A percentile compares a stretch with the other conserved stretches of the same genome.
Conservation (phyloP, 2,329 filamentous ascomycete species). For the Fusarium subtropicale region DNA sequence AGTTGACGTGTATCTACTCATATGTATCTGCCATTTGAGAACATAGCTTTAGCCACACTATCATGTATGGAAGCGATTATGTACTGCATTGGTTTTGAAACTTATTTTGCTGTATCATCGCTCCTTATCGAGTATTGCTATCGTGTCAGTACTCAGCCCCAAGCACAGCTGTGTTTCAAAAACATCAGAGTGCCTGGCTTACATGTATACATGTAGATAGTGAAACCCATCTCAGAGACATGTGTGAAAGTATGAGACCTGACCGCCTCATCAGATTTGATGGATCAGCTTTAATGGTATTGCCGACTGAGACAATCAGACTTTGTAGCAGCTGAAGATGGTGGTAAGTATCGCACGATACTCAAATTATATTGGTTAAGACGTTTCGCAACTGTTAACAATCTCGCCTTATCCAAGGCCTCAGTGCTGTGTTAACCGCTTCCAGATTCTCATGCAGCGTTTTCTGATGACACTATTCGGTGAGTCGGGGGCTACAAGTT, state of each 20-base stretch:
- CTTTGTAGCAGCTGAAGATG: background rate
- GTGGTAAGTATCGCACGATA: background rate
- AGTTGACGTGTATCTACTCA: background rate
- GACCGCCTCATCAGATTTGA: fast-evolving
- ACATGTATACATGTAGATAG: background rate
- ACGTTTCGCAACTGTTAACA: background rate
- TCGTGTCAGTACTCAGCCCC: background rate
- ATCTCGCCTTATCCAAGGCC: background rate
- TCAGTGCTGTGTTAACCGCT: too few relatives aligned
- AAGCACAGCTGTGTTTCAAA: background rate
- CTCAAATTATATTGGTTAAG: background rate
- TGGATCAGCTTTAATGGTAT: background rate
- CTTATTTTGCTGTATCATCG: too few relatives aligned
- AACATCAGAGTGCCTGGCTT: fast-evolving
- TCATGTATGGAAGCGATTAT: background rate
- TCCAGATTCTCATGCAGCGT: too few relatives aligned
- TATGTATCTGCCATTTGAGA: background rate
- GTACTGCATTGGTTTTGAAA: fast-evolving
- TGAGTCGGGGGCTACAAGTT: background rate
- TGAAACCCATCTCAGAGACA: background rate
- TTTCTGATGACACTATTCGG: too few relatives aligned
- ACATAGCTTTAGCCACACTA: background rate
- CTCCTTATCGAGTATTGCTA: fast-evolving
- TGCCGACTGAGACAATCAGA: background rate
- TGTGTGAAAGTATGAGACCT: background rate